Evolutionary conservation across 2,329 filamentous ascomycete species (phyloP), one percentile per base, ranked within the genome.

Genomic region (Sclerotinia spermophila): DNA sequence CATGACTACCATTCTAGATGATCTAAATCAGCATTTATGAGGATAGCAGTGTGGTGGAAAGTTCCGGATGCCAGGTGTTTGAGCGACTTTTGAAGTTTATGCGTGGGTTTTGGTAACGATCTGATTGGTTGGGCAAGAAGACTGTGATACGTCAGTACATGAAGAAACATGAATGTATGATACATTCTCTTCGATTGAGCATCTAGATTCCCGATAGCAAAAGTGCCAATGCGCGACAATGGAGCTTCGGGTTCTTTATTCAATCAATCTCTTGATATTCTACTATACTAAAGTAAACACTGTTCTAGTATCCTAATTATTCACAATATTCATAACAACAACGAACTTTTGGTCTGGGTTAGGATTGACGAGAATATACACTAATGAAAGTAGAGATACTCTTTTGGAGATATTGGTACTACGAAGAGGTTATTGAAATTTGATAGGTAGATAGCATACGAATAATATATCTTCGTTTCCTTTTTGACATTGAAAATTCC

Each of bases 1-100:
- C 75, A 76, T 69, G 73, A 76, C 33, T 76, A 75, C 45, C 72
- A 74, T 59, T 40, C 72, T 38, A 65, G 42, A 38, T 48, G 8
- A 70, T 13, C 21, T 42, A 19, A 30, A 38, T n/a, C 15, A n/a
- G 56, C 24, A 38, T 8, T 38, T 3, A n/a, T 21, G 56, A 59
- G 21, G n/a, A 40, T 40, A n/a, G 13, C 33, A 59, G 24, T 59
- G 45, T 24, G 24, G 6, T 40, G 5, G 62, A 30, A 24, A 4
- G 19, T 30, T 40, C 24, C 3, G 10, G 24, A 38, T 24, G 45
- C 30, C 19, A 33, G 45, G n/a, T 6, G 5, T 53, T 27, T 65
- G 35, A 35, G 35, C n/a, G 4, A 30, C 45, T 65, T 30, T 10
- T 10, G 21, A 19, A 24, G 53, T 66, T 53, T 5, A 13, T 13